phyloP scores from a whole-genome alignment of 208 protist genomes.

The Leptomonas pyrrhocoris region DNA sequence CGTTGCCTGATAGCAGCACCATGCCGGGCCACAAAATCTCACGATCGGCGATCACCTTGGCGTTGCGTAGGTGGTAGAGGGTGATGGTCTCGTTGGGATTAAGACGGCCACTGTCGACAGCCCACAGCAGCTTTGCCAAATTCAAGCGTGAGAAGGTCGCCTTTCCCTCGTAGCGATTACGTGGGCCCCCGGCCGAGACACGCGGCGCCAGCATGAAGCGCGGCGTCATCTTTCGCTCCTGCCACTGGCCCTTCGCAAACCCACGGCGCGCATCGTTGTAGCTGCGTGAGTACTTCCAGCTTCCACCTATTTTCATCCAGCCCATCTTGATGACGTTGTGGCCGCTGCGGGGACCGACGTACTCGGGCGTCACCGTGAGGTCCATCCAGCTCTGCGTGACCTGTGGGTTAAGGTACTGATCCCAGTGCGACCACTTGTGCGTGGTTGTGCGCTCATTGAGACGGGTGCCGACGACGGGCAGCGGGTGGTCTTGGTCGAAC shows the following conservation, averaged over 20 bases:
- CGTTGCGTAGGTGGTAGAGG: slow-evolving; percentile 77
- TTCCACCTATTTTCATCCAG: slow-evolving; percentile 92
- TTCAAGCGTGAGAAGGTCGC: slow-evolving; percentile 69
- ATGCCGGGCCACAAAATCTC: slow-evolving; percentile 91
- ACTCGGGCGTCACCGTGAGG: slow-evolving; percentile 81
- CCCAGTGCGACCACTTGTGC: slow-evolving; percentile 88
- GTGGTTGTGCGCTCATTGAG: slow-evolving; percentile 78
- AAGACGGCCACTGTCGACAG: slow-evolving; percentile 81
- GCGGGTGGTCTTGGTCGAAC: slow-evolving; percentile 86
- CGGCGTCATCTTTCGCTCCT: slow-evolving; percentile 91
- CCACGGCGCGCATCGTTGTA: slow-evolving; percentile 84
- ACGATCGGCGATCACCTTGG: slow-evolving; percentile 67
- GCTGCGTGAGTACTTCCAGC: slow-evolving; percentile 84
- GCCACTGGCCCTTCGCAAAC: slow-evolving; percentile 86
- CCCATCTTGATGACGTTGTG: slow-evolving; percentile 91
- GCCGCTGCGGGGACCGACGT: slow-evolving; percentile 82
- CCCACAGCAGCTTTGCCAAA: slow-evolving; percentile 86
- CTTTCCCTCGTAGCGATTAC: slow-evolving; percentile 89
- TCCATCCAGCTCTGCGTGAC: slow-evolving; percentile 70
- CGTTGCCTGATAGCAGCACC: slow-evolving; percentile 69
- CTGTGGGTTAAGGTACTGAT: slow-evolving; percentile 88
- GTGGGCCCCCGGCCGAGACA: slow-evolving; percentile 77
- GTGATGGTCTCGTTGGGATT: slow-evolving; percentile 92
- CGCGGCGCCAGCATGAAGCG: slow-evolving; percentile 91
- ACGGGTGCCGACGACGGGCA: slow-evolving; percentile 78